Evolutionary conservation across 208 protist species (phyloP).

Genomic region (Willaertia magna): DNA sequence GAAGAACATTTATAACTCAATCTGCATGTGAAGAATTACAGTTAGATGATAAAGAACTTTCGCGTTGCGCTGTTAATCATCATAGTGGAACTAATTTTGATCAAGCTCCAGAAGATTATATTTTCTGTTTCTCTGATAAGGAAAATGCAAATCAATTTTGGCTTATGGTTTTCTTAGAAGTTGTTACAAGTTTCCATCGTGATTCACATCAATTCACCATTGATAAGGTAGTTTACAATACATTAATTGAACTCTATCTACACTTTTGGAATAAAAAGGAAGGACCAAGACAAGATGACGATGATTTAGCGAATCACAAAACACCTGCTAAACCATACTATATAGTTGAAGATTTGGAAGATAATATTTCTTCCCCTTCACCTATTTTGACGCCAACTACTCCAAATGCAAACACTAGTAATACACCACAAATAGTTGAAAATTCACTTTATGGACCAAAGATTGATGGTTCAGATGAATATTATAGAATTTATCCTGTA

Average conservation of each 20-base stretch:
- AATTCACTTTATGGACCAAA: neutral
- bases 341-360: neutral
- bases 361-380: neutral
- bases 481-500: neutral
- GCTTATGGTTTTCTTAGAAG: constrained; percentile 70
- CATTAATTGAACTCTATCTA: constrained; percentile 78
- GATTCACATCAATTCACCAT: neutral
- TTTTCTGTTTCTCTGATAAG: constrained; percentile 63
- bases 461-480: neutral
- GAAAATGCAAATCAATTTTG: constrained; percentile 44
- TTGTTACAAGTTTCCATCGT: constrained; percentile 48
- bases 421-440: neutral
- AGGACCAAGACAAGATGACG: neutral
- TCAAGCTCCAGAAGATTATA: constrained; percentile 52
- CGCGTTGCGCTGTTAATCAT: neutral
- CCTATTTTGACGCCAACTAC: neutral
- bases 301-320: neutral
- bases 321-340: neutral
- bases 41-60: neutral
- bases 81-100: neutral
- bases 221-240: constrained; percentile 52
- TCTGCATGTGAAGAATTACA: neutral
- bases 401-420: neutral
- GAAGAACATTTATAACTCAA: neutral
- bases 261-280: neutral